Evolutionary conservation across 208 protist species (phyloP).

Genomic region (Trypanosoma conorhini): DNA sequence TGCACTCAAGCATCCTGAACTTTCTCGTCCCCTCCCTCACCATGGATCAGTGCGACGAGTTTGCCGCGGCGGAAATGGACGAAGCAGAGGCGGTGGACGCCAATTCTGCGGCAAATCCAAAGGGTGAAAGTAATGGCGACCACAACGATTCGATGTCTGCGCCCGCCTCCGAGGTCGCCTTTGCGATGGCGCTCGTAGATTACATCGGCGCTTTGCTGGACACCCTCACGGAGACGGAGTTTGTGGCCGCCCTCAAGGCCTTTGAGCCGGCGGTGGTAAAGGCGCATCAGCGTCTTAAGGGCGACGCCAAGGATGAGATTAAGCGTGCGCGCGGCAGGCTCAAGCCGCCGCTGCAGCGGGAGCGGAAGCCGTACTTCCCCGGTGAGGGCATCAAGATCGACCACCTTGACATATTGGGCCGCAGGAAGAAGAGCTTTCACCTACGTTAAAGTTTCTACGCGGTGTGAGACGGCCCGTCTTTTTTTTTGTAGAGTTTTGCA

Average conservation of each 20-base stretch:
- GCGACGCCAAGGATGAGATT: constrained; percentile 34
- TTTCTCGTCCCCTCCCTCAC: constrained; percentile 59
- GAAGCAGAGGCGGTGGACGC: background rate
- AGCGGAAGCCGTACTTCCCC: constrained; percentile 3
- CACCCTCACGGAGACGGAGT: constrained; percentile 67
- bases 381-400: constrained; percentile 72
- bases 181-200: constrained; percentile 44
- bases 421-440: constrained; percentile 41
- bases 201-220: constrained; percentile 68
- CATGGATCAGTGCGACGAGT: constrained; percentile 44
- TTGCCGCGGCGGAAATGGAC: constrained; percentile 44
- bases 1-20: constrained; percentile 55
- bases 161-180: constrained; percentile 21
- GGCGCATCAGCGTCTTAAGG: constrained; percentile 55
- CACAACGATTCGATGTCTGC: background rate
- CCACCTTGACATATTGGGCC: constrained; percentile 73
- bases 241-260: constrained; percentile 35
- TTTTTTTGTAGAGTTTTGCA: background rate
- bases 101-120: background rate
- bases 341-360: background rate
- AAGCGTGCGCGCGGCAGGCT: constrained; percentile 9
- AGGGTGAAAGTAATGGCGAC: background rate
- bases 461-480: background rate
- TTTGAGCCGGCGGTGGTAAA: constrained; percentile 70
- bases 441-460: constrained; percentile 12